Evolutionary conservation across 176 grass and related monocot species (phyloP).

Genomic region (Musa itinerans): DNA sequence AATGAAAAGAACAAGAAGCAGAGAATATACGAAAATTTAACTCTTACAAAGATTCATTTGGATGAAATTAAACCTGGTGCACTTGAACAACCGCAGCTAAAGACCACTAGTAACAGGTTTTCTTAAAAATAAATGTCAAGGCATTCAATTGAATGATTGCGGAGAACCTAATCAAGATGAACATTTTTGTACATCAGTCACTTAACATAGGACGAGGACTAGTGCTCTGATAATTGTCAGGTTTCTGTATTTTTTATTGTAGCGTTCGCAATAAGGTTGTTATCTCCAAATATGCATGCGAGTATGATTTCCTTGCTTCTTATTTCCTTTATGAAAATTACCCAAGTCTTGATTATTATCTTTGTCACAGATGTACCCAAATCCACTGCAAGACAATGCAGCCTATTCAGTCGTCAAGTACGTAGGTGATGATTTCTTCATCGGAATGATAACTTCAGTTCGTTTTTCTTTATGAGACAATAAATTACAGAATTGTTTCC

Average conservation of each 20-base stretch:
- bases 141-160: too few relatives aligned
- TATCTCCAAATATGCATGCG: neutral
- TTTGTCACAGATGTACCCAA: slow-evolving; percentile 3
- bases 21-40: neutral
- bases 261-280: neutral
- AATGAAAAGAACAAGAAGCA: neutral
- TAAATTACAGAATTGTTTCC: neutral
- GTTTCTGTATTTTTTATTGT: neutral
- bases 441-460: neutral
- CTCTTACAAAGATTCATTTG: neutral
- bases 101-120: neutral
- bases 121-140: too few relatives aligned
- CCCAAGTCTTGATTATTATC: neutral
- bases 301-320: neutral
- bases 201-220: neutral
- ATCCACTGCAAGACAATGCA: slow-evolving; percentile 16
- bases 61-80: neutral
- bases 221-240: neutral
- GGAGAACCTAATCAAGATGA: too few relatives aligned
- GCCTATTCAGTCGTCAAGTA: slow-evolving; percentile 13
- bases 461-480: neutral
- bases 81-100: neutral
- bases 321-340: neutral
- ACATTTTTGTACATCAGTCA: neutral
- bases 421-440: neutral